Evolutionary conservation across 306 rosid species (phyloP), one percentile per base, ranked within the genome.

Genomic region (Echinosophora koreensis): DNA sequence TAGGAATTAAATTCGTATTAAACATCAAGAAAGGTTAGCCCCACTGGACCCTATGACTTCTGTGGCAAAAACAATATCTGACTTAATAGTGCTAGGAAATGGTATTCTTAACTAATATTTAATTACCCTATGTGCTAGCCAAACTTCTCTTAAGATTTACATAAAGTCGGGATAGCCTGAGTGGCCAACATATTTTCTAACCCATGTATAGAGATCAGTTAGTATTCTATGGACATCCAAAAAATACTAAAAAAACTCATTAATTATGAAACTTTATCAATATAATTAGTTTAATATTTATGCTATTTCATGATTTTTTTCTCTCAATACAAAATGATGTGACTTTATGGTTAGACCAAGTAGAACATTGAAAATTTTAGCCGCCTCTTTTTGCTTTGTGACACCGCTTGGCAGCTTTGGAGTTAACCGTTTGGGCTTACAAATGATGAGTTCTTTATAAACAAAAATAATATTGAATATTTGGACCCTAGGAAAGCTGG

Each of bases 11-110:
- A 63, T 28, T 60, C 44, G 2, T 72, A 18, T 51, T 47, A 37
- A 74, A 60, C 11, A 49, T 67, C 61, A 30, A 62, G 34, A 70
- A 51, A 72, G 61, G 56, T 35, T 65, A 17, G 47, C 28, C 59
- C 58, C 62, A 58, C 47, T 34, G 60, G 18, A 18, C 0, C 0
- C 15, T 57, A 66, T 7, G 39, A 71, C 71, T 18, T 74, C 50
- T 54, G 47, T 38, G 73, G 13, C 55, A 51, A 62, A 37, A 39
- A 47, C 44, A 47, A 39, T 6, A 2, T 32, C 55, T 18, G 13
- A 42, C 28, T 55, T 61, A 64, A 3, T 39, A n/a, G 27, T 22
- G 28, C 58, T 39, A 37, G 76, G 56, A 66, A 60, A n/a, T 80
- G 32, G 30, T 50, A 41, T 44, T 10, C 16, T 27, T 28, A 32